Evolutionary conservation across 176 grass and related monocot species (phyloP).

Genomic region (Carex parvula): DNA sequence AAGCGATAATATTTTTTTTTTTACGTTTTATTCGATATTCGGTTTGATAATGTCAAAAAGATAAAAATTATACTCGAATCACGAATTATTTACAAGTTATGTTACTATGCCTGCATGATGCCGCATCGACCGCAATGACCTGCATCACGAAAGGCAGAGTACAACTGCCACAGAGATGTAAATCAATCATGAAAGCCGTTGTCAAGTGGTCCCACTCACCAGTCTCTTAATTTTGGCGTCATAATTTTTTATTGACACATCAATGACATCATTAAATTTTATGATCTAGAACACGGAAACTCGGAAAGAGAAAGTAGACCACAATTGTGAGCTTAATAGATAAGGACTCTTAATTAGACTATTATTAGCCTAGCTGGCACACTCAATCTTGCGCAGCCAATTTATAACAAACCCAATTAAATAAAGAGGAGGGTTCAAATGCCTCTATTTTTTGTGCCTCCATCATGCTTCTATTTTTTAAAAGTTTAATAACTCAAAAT

Average conservation of each 20-base stretch:
- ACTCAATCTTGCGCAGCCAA: slow-evolving; percentile 7
- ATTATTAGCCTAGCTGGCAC: neutral
- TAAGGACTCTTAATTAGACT: slow-evolving; percentile 1
- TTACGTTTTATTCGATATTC: no score
- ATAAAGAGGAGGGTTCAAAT: no score
- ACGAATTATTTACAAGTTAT: no score
- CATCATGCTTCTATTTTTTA: no score
- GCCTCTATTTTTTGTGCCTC: no score
- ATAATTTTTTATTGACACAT: neutral
- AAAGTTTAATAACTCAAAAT: no score
- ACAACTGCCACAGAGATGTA: neutral
- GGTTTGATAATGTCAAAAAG: no score
- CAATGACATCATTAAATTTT: neutral
- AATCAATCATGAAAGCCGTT: neutral
- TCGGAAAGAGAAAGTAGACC: neutral
- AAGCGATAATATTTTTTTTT: no score
- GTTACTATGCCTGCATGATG: no score
- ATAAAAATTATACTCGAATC: no score
- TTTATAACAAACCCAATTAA: neutral
- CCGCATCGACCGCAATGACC: neutral
- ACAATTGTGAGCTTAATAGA: slow-evolving; percentile 10
- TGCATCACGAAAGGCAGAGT: neutral
- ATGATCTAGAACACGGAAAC: slow-evolving; percentile 12
- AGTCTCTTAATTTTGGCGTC: neutral
- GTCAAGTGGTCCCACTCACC: neutral